A percentile compares a stretch with the other conserved stretches of the same genome.
Conservation (phyloP, 345 rosid genomes). For the Salix suchowensis region DNA sequence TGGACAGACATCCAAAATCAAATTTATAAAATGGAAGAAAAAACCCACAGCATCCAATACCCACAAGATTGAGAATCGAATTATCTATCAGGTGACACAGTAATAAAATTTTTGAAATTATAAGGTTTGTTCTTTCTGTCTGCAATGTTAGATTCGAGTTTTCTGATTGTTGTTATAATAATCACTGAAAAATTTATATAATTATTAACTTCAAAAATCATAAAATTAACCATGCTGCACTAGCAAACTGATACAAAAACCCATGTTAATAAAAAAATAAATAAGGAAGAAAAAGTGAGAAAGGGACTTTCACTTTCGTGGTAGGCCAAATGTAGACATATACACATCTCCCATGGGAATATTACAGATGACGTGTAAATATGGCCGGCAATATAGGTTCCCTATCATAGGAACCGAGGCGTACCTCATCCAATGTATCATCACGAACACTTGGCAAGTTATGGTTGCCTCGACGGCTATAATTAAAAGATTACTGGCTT, state of each 20-base stretch:
- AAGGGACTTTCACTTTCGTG: neutral
- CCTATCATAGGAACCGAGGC: conserved; percentile 8
- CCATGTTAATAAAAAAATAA: too few species aligned
- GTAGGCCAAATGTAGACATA: neutral
- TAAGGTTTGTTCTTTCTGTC: accelerated
- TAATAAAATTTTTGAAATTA: too few species aligned
- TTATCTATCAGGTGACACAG: too few species aligned
- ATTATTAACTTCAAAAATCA: accelerated
- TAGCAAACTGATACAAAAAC: too few species aligned
- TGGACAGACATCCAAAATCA: neutral
- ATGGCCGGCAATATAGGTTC: conserved; percentile 12
- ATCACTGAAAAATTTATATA: too few species aligned
- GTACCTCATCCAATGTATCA: neutral
- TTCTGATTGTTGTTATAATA: too few species aligned
- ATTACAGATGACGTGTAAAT: neutral
- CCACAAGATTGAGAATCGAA: neutral
- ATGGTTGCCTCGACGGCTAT: conserved; percentile 8
- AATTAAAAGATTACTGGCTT: neutral
- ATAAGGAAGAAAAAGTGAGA: neutral
- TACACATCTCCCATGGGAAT: neutral
- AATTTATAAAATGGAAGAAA: neutral
- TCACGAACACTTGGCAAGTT: conserved; percentile 5
- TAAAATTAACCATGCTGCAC: too few species aligned
- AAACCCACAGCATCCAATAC: neutral
- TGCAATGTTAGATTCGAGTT: accelerated